A percentile compares a stretch with the other conserved stretches of the same genome.
Evolutionary conservation across 2,329 filamentous ascomycete species (phyloP).

Genomic region (Madurella fahalii): DNA sequence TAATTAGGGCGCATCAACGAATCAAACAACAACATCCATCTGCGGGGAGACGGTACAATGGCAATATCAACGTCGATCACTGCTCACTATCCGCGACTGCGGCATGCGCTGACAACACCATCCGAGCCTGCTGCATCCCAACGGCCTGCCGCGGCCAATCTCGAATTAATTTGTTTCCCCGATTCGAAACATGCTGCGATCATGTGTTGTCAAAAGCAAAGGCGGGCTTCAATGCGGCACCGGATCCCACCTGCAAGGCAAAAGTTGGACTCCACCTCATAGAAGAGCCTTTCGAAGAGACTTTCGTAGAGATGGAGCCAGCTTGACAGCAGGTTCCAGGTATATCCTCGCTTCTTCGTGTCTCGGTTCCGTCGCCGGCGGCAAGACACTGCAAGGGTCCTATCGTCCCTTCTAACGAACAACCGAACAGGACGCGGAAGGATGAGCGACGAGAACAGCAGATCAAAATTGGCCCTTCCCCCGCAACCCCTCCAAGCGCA

Average conservation of each 20-base stretch:
- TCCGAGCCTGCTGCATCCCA: background rate
- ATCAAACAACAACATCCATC: background rate
- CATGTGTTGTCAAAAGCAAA: background rate
- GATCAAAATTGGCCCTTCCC: background rate
- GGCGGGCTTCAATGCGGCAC: background rate
- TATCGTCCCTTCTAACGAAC: no score
- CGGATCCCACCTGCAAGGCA: no score
- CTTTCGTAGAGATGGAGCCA: no score
- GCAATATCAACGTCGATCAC: slow-evolving; percentile 7
- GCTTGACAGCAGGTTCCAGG: no score
- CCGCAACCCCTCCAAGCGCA: background rate
- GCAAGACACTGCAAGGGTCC: no score
- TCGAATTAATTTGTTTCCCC: slow-evolving; percentile 14
- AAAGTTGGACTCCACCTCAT: no score
- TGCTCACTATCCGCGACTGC: background rate
- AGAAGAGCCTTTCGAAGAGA: no score
- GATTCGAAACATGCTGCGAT: slow-evolving; percentile 7
- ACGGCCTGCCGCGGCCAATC: slow-evolving; percentile 9
- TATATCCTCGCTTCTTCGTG: no score
- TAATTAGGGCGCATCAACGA: background rate
- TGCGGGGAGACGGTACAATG: slow-evolving; percentile 9
- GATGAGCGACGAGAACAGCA: background rate
- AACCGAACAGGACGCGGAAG: no score
- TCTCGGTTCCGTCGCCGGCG: no score
- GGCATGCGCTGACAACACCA: background rate